Base-by-base conservation (phyloP, 2,329 filamentous ascomycete genomes). In the Epichloe typhina region DNA sequence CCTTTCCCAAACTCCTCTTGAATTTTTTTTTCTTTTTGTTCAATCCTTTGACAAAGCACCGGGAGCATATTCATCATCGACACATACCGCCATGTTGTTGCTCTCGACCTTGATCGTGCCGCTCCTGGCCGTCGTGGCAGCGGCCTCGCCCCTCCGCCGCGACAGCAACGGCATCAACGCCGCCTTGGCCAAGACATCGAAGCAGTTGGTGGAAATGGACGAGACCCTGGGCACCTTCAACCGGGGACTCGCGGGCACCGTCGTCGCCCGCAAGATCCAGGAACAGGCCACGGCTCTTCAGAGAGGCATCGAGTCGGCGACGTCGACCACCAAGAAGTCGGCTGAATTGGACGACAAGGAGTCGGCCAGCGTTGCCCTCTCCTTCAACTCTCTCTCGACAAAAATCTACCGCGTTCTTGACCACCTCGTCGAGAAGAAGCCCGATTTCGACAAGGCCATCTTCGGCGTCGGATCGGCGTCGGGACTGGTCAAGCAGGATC, bases 361-460 rank as follows among this genome's bases (percentile, higher is more conserved):
- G 3, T 50, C 49, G 4, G 42, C 49, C 33, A 50, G 36, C 26
- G 35, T 50, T 17, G 42, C 49, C 9, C 21, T 23, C 7, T 4
- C 35, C 12, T 7, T 50, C 43, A 17, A 2, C 11, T 38, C 49
- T 15, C 42, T 50, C 6, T 41, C 42, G 15, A 15, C 0, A 36
- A 41, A 50, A 15, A 40, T 50, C 15, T 50, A 35, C 49, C 19
- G 15, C 17, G 41, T 50, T n/a, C 42, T 50, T 4, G 49, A 50
- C 42, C 46, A 9, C 42, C 7, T 50, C 15, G 36, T 40, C 33
- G 12, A 13, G 15, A 46, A 46, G 21, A 46, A 46, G 35, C 42
- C 42, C 6, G 26, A 46, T 8, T 50, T 50, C 26, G 42, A 50
- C 42, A 50, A 38, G 36, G 42, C 49, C 36, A 50, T 50, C 23